A percentile compares a stretch with the other conserved stretches of the same genome.
Conservation (phyloP, 768 basidiomycete genomes). For the Thelephora ganbajun region DNA sequence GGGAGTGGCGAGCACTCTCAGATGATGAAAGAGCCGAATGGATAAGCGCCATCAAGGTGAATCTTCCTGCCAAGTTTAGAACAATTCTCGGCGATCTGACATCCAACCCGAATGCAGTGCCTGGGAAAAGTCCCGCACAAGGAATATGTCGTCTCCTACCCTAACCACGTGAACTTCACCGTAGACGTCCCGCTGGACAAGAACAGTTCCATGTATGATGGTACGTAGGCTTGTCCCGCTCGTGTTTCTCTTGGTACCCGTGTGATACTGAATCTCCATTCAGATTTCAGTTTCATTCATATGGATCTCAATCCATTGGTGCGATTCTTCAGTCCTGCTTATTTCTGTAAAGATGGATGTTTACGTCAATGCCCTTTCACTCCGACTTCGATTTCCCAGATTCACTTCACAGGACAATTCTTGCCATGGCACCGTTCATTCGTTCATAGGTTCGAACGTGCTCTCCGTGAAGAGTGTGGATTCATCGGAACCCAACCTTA, state of each 20-base stretch:
- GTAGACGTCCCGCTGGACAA: background rate
- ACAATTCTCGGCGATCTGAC: background rate
- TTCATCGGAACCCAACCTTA: constrained; percentile 13
- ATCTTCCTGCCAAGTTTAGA: background rate
- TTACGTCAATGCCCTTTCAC: background rate
- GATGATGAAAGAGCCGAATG: constrained; percentile 9
- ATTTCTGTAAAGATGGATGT: background rate
- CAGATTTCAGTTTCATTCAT: constrained; percentile 12
- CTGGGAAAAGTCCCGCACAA: background rate
- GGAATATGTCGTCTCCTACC: background rate
- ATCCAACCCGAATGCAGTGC: background rate
- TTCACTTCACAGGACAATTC: constrained; percentile 14
- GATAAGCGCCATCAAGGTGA: constrained; percentile 13
- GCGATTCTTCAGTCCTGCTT: background rate
- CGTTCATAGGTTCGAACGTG: constrained; percentile 9
- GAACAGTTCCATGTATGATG: constrained; percentile 2
- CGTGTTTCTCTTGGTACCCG: background rate
- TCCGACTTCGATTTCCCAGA: constrained; percentile 7
- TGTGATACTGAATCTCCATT: background rate
- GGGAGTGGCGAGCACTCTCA: constrained; percentile 12
- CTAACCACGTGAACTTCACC: too few species aligned
- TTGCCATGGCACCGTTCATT: constrained; percentile 17
- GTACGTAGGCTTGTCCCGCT: background rate
- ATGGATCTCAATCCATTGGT: constrained; percentile 14
- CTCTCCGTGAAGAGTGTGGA: constrained; percentile 12